These are phyloP conservation scores for Fennellomyces sp. DNA, from an alignment of 371 early-diverging fungal genomes.

Conservation along the genomic window DNA sequence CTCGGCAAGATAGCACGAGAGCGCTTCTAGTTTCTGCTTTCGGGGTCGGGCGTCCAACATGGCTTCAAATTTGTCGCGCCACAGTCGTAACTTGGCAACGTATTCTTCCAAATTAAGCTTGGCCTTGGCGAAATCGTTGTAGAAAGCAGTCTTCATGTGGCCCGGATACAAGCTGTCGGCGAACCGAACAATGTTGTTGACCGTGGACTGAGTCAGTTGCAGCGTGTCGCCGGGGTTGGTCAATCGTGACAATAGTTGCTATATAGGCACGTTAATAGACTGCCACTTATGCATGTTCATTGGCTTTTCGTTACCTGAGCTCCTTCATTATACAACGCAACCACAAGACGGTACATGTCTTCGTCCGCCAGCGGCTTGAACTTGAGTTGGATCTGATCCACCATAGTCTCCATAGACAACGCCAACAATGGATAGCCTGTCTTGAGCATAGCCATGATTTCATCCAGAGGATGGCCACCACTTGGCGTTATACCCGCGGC, in stretches of 20 bases:
- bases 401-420: constrained; percentile 96
- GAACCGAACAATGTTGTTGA: constrained; percentile 82
- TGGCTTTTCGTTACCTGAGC: constrained; percentile 72
- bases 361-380: constrained; percentile 94
- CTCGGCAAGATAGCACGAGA: constrained; percentile 92
- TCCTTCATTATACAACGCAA: constrained; percentile 87
- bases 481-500: neutral
- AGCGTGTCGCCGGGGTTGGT: constrained; percentile 68
- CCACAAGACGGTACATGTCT: constrained; percentile 93
- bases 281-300: no score
- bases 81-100: constrained; percentile 78
- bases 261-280: constrained; percentile 2
- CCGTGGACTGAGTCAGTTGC: constrained; percentile 73
- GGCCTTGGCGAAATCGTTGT: constrained; percentile 83
- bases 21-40: constrained; percentile 82
- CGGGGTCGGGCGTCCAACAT: constrained; percentile 82
- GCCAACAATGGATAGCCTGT: constrained; percentile 94
- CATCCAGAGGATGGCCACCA: constrained; percentile 77
- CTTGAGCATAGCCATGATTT: constrained; percentile 95
- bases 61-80: constrained; percentile 90
- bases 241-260: constrained; percentile 68
- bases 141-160: constrained; percentile 79
- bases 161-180: constrained; percentile 85
- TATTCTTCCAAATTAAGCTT: constrained; percentile 82
- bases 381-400: constrained; percentile 91